These are phyloP conservation scores for Xylariales sp. DNA, from an alignment of 2,329 filamentous ascomycete species.

Conservation along the genomic window DNA sequence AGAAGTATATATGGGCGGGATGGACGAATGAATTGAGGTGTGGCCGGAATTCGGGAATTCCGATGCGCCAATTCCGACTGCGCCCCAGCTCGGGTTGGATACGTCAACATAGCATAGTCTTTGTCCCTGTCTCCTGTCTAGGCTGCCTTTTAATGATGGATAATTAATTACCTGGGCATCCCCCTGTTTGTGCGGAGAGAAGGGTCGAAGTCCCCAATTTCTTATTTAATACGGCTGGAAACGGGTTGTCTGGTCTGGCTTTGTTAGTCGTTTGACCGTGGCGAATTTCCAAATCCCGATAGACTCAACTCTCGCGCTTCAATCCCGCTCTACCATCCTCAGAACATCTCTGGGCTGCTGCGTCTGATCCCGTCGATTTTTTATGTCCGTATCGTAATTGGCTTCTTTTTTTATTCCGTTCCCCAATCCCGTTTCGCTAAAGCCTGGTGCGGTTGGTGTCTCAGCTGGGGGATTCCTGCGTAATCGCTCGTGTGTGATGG, in stretches of 20 bases:
- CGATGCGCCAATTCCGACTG: constrained; percentile 20
- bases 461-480: not conserved
- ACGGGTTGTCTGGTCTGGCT: no score
- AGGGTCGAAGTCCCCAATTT: not conserved
- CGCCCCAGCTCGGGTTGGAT: not conserved
- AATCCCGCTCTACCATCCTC: constrained; percentile 10
- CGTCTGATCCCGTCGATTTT: not conserved
- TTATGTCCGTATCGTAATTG: not conserved
- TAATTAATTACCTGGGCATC: not conserved
- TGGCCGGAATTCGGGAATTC: constrained; percentile 24
- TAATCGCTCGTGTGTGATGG: constrained; percentile 2
- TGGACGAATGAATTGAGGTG: no score
- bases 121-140: not conserved
- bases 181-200: not conserved
- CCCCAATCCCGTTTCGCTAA: not conserved
- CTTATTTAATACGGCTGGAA: not conserved
- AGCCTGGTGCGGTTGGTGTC: not conserved
- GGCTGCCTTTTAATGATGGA: not conserved
- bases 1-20: no score
- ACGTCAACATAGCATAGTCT: constrained; percentile 4
- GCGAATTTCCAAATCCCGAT: constrained; percentile 26
- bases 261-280: not conserved
- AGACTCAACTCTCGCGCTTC: not conserved
- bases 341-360: not conserved
- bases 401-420: not conserved